These are phyloP conservation scores for Avena insularis DNA, from an alignment of 176 grass and related monocot genomes.

Conservation along the genomic window DNA sequence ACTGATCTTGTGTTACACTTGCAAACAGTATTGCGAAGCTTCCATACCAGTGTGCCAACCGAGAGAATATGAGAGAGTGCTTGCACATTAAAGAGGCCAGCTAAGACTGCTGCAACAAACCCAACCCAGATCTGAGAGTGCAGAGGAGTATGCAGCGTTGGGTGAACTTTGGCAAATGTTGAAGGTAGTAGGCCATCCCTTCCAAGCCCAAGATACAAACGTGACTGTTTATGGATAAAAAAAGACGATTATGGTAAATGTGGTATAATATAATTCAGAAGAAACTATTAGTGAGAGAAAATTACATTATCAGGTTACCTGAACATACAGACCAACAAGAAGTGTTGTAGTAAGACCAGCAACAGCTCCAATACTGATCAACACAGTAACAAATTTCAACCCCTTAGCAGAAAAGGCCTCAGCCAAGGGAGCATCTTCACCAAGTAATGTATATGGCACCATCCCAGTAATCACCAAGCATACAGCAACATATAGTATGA, in stretches of 20 bases:
- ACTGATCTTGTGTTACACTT: constrained; percentile 1
- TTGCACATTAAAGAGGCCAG: constrained; percentile 85
- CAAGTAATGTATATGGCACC: constrained; percentile 88
- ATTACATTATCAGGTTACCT: constrained; percentile 56
- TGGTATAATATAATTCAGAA: constrained; percentile 30
- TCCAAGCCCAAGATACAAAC: constrained; percentile 98
- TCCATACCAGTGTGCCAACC: constrained; percentile 87
- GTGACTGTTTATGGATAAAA: constrained; percentile 65
- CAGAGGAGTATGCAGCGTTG: constrained; percentile 79
- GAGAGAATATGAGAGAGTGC: constrained; percentile 98
- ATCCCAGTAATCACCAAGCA: constrained; percentile 99
- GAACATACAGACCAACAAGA: constrained; percentile 98
- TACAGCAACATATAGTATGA: constrained; percentile 84
- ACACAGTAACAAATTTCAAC: constrained; percentile 78
- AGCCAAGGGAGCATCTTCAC: constrained; percentile 87
- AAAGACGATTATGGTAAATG: constrained; percentile 38
- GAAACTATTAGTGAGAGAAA: not conserved
- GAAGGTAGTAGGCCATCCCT: constrained; percentile 89
- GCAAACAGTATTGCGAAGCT: constrained; percentile 31
- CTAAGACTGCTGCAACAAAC: constrained; percentile 80
- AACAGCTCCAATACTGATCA: constrained; percentile 95
- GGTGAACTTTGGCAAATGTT: constrained; percentile 85
- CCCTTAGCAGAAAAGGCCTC: constrained; percentile 95
- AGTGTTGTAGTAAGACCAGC: constrained; percentile 93
- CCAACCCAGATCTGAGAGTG: constrained; percentile 98